Evolutionary conservation across 305 asterid species (phyloP).

Genomic region (Solanum chacoense): DNA sequence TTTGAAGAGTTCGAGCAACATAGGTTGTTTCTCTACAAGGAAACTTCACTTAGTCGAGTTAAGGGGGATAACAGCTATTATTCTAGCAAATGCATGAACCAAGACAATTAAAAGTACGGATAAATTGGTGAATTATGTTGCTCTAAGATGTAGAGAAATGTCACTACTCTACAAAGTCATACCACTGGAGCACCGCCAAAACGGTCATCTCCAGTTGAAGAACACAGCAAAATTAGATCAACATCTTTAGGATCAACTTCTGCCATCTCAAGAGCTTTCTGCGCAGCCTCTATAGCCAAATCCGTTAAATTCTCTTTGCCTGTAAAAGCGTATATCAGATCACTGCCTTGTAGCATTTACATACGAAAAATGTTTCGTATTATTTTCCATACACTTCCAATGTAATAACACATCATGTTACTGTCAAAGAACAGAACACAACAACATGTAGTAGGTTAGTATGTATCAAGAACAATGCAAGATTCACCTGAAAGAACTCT

Average conservation of each 20-base stretch:
- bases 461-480: neutral
- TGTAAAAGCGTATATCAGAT: slow-evolving; percentile 13
- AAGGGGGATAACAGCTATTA: neutral
- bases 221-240: slow-evolving; percentile 61
- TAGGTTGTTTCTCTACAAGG: neutral
- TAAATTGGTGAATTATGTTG: neutral
- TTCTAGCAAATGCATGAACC: neutral
- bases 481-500: slow-evolving; percentile 72
- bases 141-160: neutral
- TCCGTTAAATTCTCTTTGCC: slow-evolving; percentile 55
- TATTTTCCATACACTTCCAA: neutral
- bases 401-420: neutral
- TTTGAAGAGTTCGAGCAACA: neutral
- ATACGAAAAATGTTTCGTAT: neutral
- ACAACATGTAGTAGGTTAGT: neutral
- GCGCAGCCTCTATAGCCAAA: slow-evolving; percentile 60
- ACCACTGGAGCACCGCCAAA: slow-evolving; percentile 91
- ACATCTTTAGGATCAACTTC: slow-evolving; percentile 55
- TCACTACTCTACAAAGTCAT: neutral
- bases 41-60: neutral
- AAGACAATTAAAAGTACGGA: neutral
- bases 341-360: neutral
- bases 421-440: neutral
- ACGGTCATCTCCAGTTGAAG: slow-evolving; percentile 72
- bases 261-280: slow-evolving; percentile 78